Base-by-base conservation (phyloP, 2,329 filamentous ascomycete species). In the Cercospora zeina region DNA sequence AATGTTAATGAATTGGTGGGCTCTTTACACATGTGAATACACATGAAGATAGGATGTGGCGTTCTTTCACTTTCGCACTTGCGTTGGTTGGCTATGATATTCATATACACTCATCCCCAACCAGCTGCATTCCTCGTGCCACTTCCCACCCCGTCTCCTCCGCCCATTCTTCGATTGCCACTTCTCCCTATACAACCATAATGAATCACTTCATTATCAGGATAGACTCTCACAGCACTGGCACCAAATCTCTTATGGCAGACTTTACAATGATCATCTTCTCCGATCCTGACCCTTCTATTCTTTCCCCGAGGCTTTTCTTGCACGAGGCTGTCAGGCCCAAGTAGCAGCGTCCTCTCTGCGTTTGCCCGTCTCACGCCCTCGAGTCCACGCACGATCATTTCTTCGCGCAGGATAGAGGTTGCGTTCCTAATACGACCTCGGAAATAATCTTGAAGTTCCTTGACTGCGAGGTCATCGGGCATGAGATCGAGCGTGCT, bases 171-270 rank as follows among this genome's bases (percentile, higher is more conserved):
- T 16, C 62, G 55, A 11, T 57, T 62, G 10, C 62, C 59, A 63
- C 62, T 65, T 49, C 65, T 67, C 9, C 69, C 70, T 39, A 78
- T 74, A 72, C 80, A 82, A 2, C 80, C 80, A 62, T 78, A 80
- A 71, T 82, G 80, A 62, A 81, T 79, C 19, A 81, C 80, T 53
- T 75, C 74, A 47, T 77, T 75, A 69, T 96, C 90, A 6, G 93
- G 91, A 77, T 95, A 83, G 11, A 97, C 93, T 42, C 93, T 88
- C 63, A 97, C 89, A 16, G 96, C 95, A 75, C 90, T 96, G 1
- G 91, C 89, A 1, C 93, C 93, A 67, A 99, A 84, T 67, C 95
- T 82, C 81, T 97, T 97, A 76, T 96, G 89, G 74, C 95, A 99
- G 14, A 96, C 90, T 11, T 89, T 88, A 74, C 95, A 99, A 59